Conservation (phyloP, 2,329 filamentous ascomycete species). For the Akanthomyces uredinophilus region DNA sequence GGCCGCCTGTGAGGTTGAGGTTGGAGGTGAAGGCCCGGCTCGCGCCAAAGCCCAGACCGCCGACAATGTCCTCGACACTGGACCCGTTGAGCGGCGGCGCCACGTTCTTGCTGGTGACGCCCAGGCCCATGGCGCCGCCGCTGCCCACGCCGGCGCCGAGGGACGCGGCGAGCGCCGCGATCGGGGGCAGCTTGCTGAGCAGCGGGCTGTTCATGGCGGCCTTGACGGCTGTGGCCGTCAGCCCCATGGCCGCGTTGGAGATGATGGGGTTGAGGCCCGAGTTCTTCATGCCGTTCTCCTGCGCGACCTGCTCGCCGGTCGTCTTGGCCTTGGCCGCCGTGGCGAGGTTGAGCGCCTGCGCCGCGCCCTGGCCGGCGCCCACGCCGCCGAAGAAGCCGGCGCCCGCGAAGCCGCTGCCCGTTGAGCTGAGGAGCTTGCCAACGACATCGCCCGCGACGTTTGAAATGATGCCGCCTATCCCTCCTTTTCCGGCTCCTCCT, state of each 20-base stretch:
- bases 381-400: slow-evolving; percentile 23
- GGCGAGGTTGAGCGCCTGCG: slow-evolving; percentile 22
- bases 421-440: slow-evolving; percentile 1
- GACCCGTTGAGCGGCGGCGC: slow-evolving; percentile 19
- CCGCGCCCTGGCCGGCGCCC: slow-evolving; percentile 22
- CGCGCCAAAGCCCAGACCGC: slow-evolving; percentile 26
- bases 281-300: slow-evolving; percentile 25
- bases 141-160: slow-evolving; percentile 22
- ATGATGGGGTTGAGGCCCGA: slow-evolving; percentile 27
- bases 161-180: slow-evolving; percentile 18
- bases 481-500: background rate
- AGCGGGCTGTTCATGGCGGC: slow-evolving; percentile 19
- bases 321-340: slow-evolving; percentile 15
- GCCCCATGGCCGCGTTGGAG: slow-evolving; percentile 26
- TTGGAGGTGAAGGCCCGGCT: slow-evolving; percentile 23
- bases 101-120: slow-evolving; percentile 16
- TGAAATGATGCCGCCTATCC: slow-evolving; percentile 3
- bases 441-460: slow-evolving; percentile 5
- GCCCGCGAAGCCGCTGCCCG: slow-evolving; percentile 13
- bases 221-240: slow-evolving; percentile 24
- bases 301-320: slow-evolving; percentile 20
- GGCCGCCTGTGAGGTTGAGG: slow-evolving; percentile 18
- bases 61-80: slow-evolving; percentile 19
- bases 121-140: slow-evolving; percentile 22
- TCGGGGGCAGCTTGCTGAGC: slow-evolving; percentile 17